Evolutionary conservation across 2,329 filamentous ascomycete genomes (phyloP), one percentile per base, ranked within the genome.

Genomic region (Fusarium sacchari): DNA sequence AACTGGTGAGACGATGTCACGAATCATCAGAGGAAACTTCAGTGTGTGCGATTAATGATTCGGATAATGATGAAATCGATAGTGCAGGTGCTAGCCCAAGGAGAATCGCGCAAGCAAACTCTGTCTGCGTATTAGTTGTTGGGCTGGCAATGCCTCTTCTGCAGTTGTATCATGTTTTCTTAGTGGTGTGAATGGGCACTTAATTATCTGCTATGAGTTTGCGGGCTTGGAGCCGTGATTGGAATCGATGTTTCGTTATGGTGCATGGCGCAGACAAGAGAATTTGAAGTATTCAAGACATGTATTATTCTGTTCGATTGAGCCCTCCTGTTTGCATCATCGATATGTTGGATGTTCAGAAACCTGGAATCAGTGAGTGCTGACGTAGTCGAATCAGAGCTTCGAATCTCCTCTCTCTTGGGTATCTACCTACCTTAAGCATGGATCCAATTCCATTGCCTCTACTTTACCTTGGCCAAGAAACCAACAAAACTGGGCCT

Each of bases 41-140:
- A n/a, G 56, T 73, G 13, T 82, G 81, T 57, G 37, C 39, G n/a
- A 64, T 49, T n/a, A 14, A 32, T 32, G 46, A 49, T 53, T 46
- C 28, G 7, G 37, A 47, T 24, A 28, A 64, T 34, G 53, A 58
- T n/a, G 56, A 36, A 37, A 40, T 17, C 34, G 60, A 47, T 26
- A 49, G 30, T 37, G 36, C 43, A 22, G 24, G 14, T 17, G 32
- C 30, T 43, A 26, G 22, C 13, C 6, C 53, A n/a, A 37, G 14
- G 32, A 56, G 34, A 60, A 39, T 36, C 22, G 14, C 39, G 34
- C 17, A 59, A 40, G 39, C 24, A 34, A 49, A 24, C 17, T 18
- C 40, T 32, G 18, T 32, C 14, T 24, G 59, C 36, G 26, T 24
- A 20, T 47, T 63, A 26, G 22, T 26, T 42, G 28, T 62, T 24